Percentiles rank a stretch among this genome's conserved stretches.
These are phyloP conservation scores for Avena eriantha DNA, from an alignment of 176 grass and related monocot species.

Conservation along the genomic window DNA sequence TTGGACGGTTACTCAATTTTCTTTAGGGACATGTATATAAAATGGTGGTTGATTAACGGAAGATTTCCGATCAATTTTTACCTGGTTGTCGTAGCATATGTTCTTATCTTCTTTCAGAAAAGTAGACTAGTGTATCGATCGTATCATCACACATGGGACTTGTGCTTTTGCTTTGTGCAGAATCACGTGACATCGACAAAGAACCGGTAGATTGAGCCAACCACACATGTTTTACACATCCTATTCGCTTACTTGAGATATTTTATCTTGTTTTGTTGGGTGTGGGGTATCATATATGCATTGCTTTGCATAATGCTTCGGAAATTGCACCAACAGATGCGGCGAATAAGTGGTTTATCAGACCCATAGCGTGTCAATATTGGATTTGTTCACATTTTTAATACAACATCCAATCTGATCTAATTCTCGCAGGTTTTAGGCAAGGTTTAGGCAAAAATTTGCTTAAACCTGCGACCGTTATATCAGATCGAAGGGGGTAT, in stretches of 20 bases:
- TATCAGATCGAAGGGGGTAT: no score
- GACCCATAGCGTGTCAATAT: neutral
- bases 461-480: no score
- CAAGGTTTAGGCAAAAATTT: no score
- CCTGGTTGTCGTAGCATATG: neutral
- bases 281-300: neutral
- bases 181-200: slow-evolving; percentile 38
- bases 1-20: neutral
- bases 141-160: neutral
- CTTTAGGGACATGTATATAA: slow-evolving; percentile 36
- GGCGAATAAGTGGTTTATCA: neutral
- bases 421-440: no score
- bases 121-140: neutral
- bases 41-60: neutral
- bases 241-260: neutral
- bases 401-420: no score
- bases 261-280: neutral
- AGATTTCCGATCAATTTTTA: neutral
- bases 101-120: neutral
- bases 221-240: slow-evolving; percentile 16
- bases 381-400: neutral
- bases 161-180: neutral
- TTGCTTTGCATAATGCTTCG: slow-evolving; percentile 21
- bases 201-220: slow-evolving; percentile 28
- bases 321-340: slow-evolving; percentile 28